A percentile compares a stretch with the other conserved stretches of the same genome.
These are phyloP conservation scores for Guyanaporus albipodus DNA, from an alignment of 768 basidiomycete species.

Conservation along the genomic window DNA sequence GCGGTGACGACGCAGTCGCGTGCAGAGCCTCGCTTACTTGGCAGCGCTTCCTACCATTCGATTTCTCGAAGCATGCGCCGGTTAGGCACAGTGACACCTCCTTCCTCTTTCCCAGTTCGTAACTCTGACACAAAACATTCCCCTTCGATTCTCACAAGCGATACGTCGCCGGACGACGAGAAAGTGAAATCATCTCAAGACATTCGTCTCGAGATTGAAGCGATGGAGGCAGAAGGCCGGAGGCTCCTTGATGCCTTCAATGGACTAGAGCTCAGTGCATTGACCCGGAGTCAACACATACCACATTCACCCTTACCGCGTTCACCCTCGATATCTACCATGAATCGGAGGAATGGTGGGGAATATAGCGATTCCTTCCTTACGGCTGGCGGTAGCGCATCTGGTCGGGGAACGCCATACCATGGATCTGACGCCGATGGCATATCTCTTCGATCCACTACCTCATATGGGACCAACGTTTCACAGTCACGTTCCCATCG, in stretches of 20 bases:
- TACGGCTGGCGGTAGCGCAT: conserved; percentile 20
- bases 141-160: conserved; percentile 24
- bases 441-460: conserved; percentile 50
- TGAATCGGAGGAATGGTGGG: conserved; percentile 25
- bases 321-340: conserved; percentile 27
- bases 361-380: conserved; percentile 27
- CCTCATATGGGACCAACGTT: conserved; percentile 46
- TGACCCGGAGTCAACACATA: conserved; percentile 39
- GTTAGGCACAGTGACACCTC: conserved; percentile 44
- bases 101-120: conserved; percentile 47
- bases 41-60: conserved; percentile 37
- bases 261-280: conserved; percentile 67
- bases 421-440: conserved; percentile 43
- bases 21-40: conserved; percentile 21
- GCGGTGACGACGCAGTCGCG: conserved; percentile 43
- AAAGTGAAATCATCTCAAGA: conserved; percentile 55
- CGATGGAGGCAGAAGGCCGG: conserved; percentile 67
- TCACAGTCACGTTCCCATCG: conserved; percentile 47
- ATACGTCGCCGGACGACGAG: conserved; percentile 51
- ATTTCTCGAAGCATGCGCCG: conserved; percentile 43
- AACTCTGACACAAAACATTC: conserved; percentile 37
- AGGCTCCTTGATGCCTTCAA: conserved; percentile 77
- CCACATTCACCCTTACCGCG: conserved; percentile 24
- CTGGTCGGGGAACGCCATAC: conserved; percentile 30
- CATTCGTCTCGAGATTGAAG: conserved; percentile 61